These are phyloP conservation scores for Chondrostereum purpureum DNA, from an alignment of 1,284 basidiomycete species.

Conservation along the genomic window DNA sequence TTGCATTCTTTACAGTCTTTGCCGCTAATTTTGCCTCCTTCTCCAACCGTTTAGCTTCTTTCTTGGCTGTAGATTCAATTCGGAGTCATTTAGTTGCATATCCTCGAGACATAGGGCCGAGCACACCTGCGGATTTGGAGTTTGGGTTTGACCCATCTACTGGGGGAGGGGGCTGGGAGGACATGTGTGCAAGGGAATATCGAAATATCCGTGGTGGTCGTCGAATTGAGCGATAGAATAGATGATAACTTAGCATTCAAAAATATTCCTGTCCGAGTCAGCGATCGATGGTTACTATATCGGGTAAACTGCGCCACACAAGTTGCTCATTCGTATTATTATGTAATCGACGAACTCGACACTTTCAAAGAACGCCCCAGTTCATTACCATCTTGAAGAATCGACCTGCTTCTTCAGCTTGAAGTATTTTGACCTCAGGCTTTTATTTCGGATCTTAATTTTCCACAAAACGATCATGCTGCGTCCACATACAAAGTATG, in stretches of 20 bases:
- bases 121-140: not conserved
- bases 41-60: conserved; percentile 63
- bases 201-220: not conserved
- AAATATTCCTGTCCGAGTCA: too few species aligned
- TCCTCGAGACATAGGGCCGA: not conserved
- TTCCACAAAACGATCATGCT: too few species aligned
- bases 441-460: too few species aligned
- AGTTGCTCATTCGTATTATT: too few species aligned
- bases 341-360: too few species aligned
- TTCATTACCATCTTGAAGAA: too few species aligned
- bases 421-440: too few species aligned
- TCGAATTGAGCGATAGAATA: not conserved
- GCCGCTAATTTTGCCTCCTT: conserved; percentile 78
- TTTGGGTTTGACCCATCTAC: not conserved
- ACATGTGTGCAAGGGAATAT: not conserved
- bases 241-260: not conserved
- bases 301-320: too few species aligned
- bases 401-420: too few species aligned
- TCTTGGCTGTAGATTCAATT: conserved; percentile 43
- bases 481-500: too few species aligned
- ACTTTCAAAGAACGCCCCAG: too few species aligned
- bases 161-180: not conserved
- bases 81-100: not conserved
- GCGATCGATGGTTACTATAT: too few species aligned
- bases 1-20: conserved; percentile 56